Evolutionary conservation across 352 stramenopile genomes (phyloP).

Genomic region (Peronospora destructor): DNA sequence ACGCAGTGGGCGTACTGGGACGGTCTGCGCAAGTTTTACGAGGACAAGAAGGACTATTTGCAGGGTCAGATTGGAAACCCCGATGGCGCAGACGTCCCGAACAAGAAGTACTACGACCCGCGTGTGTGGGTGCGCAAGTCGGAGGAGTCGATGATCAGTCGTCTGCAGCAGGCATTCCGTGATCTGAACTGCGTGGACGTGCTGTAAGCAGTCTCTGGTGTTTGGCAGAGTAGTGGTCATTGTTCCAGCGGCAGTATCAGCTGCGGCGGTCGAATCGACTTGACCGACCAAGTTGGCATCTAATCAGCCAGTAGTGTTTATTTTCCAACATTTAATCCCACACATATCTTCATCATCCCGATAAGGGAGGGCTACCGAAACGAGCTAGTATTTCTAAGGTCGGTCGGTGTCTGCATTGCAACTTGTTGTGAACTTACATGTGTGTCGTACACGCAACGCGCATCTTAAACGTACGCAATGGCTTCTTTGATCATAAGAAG

Average conservation of each 20-base stretch:
- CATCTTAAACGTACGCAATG: no score
- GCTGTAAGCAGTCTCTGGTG: conserved; percentile 19
- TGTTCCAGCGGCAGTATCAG: conserved; percentile 12
- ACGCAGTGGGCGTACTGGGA: conserved; percentile 99
- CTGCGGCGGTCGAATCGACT: not conserved
- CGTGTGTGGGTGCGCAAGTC: conserved; percentile 96
- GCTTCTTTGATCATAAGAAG: no score
- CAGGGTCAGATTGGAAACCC: conserved; percentile 98
- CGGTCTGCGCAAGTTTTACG: conserved; percentile 96
- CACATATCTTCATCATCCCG: conserved; percentile 85
- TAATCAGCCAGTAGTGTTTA: conserved; percentile 5
- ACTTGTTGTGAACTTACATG: no score
- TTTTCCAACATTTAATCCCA: conserved; percentile 9
- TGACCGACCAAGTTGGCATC: not conserved
- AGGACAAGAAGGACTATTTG: conserved; percentile 95
- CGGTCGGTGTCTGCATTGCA: no score
- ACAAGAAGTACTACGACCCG: conserved; percentile 99
- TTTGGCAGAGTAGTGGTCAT: conserved; percentile 1
- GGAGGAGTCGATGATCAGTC: conserved; percentile 91
- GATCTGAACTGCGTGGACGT: conserved; percentile 82
- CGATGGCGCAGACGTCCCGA: conserved; percentile 94
- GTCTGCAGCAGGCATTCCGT: conserved; percentile 87
- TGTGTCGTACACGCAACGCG: no score
- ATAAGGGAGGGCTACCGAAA: conserved; percentile 90
- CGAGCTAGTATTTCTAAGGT: conserved; percentile 22